A percentile compares a stretch with the other conserved stretches of the same genome.
phyloP scores from a whole-genome alignment of 2,329 filamentous ascomycete species.

The Paraconiothyrium sp. region DNA sequence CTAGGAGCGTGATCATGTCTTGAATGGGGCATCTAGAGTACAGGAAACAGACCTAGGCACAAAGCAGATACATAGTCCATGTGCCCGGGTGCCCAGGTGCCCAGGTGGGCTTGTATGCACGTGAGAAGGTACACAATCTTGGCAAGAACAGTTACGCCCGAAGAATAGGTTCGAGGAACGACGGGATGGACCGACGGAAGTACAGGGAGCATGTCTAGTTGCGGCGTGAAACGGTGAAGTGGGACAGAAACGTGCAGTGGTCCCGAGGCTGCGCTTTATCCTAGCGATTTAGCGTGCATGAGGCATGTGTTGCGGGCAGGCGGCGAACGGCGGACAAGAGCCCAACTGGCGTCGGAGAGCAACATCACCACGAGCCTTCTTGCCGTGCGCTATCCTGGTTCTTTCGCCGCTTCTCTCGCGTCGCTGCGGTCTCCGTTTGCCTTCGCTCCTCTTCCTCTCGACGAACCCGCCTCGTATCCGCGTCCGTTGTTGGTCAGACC shows the following conservation, averaged over 20 bases:
- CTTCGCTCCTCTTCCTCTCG: background rate
- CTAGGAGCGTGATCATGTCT: background rate
- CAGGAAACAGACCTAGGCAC: background rate
- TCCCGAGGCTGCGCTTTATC: background rate
- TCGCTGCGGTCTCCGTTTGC: background rate
- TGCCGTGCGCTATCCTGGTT: background rate
- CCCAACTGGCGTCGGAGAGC: background rate
- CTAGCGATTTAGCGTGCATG: background rate
- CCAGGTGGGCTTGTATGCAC: background rate
- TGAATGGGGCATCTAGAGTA: background rate
- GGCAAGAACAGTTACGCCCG: background rate
- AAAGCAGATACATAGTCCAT: background rate
- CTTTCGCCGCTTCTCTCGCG: background rate
- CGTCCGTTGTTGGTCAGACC: conserved; percentile 12
- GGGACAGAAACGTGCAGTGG: conserved; percentile 9
- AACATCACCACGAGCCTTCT: conserved; percentile 1
- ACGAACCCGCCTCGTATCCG: background rate
- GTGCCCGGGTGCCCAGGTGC: no score
- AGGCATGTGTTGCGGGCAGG: background rate
- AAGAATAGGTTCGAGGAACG: background rate
- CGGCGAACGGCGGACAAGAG: conserved; percentile 1
- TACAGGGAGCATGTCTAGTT: background rate
- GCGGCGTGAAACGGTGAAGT: background rate
- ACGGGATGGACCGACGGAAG: background rate
- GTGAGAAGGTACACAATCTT: background rate